Base-by-base conservation (phyloP, 2,329 filamentous ascomycete genomes). In the Calonectria pteridis region DNA sequence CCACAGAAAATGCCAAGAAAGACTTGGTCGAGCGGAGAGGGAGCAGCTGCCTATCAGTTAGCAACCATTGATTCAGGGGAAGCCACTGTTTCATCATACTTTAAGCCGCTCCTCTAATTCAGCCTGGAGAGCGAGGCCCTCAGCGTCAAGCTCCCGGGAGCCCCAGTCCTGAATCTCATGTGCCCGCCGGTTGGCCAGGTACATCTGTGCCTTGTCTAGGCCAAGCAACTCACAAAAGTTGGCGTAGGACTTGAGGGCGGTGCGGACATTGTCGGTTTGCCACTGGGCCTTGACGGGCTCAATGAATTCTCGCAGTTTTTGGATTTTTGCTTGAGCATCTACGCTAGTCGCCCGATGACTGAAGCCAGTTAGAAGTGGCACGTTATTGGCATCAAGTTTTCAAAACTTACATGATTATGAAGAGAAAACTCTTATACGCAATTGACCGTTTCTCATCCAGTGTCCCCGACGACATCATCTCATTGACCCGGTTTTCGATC, bases 1-100 rank as follows among this genome's bases (percentile, higher is more conserved):
- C 97, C 0, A 97, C 96, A 0, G 96, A 97, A 63, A 96, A 96
- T 2, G 94, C 94, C n/a, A 99, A 86, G 81, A 98, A 94, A 0
- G 95, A 95, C 82, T 98, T 98, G 2, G 96, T 98, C 9, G 94
- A 91, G 71, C 96, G 92, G 51, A 99, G 86, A 5, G 97, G 97
- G 18, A 98, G 86, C 73, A 90, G 88, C 89, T 94, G 62, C 18
- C 46, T 53, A 66, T 10, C 40, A 69, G 68, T 78, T 33, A 80
- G 76, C 63, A 28, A 29, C 55, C 50, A n/a, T 14, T 28, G 6
- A 14, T 23, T 35, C n/a, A 16, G 33, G 14, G 9, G 2, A n/a
- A 33, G 65, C 67, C 55, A 62, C 43, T 71, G 35, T 26, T 16
- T 53, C 49, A 46, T 78, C 85, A 75, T 84, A 91, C 91, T 84